Percentiles rank a stretch among this genome's conserved stretches.
These are phyloP conservation scores for Rubia peregrina DNA, from an alignment of 305 asterid genomes.

Conservation along the genomic window DNA sequence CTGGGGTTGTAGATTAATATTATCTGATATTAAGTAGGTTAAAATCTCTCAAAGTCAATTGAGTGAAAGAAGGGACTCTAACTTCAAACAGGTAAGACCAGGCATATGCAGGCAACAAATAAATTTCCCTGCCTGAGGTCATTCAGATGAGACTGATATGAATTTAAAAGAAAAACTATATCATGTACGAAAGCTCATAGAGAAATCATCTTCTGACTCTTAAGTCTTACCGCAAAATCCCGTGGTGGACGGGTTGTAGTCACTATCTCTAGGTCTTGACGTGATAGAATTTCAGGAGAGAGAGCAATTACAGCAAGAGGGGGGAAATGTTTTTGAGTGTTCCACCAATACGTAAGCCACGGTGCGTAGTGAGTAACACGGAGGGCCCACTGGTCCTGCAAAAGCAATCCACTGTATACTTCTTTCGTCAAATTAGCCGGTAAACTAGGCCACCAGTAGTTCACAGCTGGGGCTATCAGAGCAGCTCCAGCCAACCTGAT, in stretches of 20 bases:
- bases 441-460: constrained; percentile 40
- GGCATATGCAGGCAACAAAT: too few relatives aligned
- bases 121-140: too few relatives aligned
- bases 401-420: constrained; percentile 23
- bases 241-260: constrained; percentile 15
- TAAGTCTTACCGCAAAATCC: constrained; percentile 22
- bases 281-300: constrained; percentile 31
- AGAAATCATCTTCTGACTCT: background rate
- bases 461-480: constrained; percentile 34
- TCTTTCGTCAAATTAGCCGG: constrained; percentile 34
- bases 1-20: background rate
- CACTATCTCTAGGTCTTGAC: constrained; percentile 51
- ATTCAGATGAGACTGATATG: background rate
- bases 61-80: background rate
- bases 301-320: constrained; percentile 19
- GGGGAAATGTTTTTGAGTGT: constrained; percentile 34
- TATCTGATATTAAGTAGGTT: background rate
- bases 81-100: background rate
- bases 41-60: background rate
- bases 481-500: constrained; percentile 42
- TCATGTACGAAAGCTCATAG: background rate
- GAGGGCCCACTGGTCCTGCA: constrained; percentile 34
- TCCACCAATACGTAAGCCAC: constrained; percentile 43
- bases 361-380: constrained; percentile 36
- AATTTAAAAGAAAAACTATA: background rate